Percentiles rank a stretch among this genome's conserved stretches.
Conservation (phyloP, 1,139 yeast genomes). For the Candida tetrigidarum region DNA sequence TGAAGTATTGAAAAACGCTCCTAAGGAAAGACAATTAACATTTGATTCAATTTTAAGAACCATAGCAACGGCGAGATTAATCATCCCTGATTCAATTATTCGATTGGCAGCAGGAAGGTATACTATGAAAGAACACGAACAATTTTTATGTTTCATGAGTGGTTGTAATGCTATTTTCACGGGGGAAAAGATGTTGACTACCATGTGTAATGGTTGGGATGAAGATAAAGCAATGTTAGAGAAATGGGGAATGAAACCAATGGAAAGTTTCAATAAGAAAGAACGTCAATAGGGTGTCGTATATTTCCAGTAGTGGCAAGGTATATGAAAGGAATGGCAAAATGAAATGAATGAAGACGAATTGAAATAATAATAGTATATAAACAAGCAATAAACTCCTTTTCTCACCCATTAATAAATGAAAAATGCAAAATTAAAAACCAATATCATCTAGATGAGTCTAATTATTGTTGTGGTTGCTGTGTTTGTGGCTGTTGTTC, state of each 20-base stretch:
- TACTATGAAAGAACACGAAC: constrained; percentile 80
- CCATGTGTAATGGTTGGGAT: constrained; percentile 87
- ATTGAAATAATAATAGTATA: too few species aligned
- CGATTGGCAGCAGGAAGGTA: constrained; percentile 83
- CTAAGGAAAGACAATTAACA: constrained; percentile 43
- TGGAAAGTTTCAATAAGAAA: constrained; percentile 45
- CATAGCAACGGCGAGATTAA: constrained; percentile 72
- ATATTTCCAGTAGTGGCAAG: too few species aligned
- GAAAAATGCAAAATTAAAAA: not conserved
- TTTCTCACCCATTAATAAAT: too few species aligned
- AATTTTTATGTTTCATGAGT: constrained; percentile 73
- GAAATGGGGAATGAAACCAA: constrained; percentile 74
- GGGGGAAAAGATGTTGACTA: constrained; percentile 80
- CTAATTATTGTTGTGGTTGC: not conserved
- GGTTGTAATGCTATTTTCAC: constrained; percentile 85
- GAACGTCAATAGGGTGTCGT: too few species aligned
- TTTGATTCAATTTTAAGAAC: constrained; percentile 70
- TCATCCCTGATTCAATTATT: constrained; percentile 74
- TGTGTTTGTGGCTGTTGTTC: not conserved
- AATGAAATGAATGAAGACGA: too few species aligned
- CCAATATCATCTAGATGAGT: too few species aligned
- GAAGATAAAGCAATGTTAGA: constrained; percentile 71
- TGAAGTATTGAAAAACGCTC: constrained; percentile 49
- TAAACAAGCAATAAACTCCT: too few species aligned
- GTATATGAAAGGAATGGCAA: too few species aligned